Conservation (phyloP, 1,139 yeast genomes). For the Zygotorulaspora mrakii region DNA sequence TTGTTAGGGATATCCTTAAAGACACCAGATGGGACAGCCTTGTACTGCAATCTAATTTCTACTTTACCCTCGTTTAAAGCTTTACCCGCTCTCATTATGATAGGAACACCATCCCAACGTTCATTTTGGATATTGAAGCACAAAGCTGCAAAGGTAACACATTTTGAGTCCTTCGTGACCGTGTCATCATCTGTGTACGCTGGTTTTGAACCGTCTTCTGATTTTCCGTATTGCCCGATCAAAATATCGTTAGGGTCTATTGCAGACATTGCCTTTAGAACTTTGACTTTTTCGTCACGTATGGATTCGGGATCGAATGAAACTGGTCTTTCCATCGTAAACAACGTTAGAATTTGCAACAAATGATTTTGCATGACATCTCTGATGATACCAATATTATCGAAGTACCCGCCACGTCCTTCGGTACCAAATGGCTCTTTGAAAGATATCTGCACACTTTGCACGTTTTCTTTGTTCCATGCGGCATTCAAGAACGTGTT, state of each 20-base stretch:
- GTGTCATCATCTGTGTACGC: constrained; percentile 90
- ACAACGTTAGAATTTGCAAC: constrained; percentile 82
- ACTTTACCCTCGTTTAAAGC: constrained; percentile 90
- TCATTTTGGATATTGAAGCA: constrained; percentile 77
- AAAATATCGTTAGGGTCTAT: constrained; percentile 64
- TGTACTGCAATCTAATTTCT: constrained; percentile 90
- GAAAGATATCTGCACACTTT: constrained; percentile 80
- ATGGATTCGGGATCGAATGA: constrained; percentile 87
- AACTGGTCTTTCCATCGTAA: constrained; percentile 95
- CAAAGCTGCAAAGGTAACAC: constrained; percentile 90
- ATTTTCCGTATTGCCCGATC: constrained; percentile 82
- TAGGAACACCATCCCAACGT: constrained; percentile 98
- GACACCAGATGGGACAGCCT: constrained; percentile 78
- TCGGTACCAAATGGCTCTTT: constrained; percentile 98
- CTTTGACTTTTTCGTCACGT: constrained; percentile 94
- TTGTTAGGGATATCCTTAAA: constrained; percentile 80
- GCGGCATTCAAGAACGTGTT: constrained; percentile 78
- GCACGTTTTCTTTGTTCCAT: constrained; percentile 79
- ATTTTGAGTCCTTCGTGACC: constrained; percentile 75
- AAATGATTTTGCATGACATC: constrained; percentile 98
- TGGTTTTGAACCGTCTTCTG: constrained; percentile 85
- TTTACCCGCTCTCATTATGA: constrained; percentile 93
- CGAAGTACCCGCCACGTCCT: constrained; percentile 98
- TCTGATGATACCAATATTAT: constrained; percentile 89
- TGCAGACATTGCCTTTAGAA: constrained; percentile 73